Evolutionary conservation across 441 rosid species (phyloP), one percentile per base, ranked within the genome.

Genomic region (Adansonia grandidieri): DNA sequence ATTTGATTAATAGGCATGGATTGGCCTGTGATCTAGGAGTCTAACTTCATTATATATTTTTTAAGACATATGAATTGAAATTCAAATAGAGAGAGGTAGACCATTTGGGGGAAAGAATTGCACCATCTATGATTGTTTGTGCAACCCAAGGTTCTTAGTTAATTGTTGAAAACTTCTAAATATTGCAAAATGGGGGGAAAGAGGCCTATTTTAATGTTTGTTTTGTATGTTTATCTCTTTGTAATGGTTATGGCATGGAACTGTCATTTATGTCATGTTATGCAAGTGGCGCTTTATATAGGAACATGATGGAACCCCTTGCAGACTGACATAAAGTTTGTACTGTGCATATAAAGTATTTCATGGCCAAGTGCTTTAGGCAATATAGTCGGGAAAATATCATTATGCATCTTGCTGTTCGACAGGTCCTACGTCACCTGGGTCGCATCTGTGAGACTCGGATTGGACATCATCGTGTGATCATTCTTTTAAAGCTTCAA

Each of bases 401-500:
- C 17, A 42, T 54, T 3, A 47, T 48, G 45, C 74, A 14, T 77
- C 64, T 6, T 77, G 75, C 45, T 84, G 66, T 56, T 84, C 72
- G 50, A 74, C 81, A 95, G 98, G 92, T 93, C 78, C 92, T 96
- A 77, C 95, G 97, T 51, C 98, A 95, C 86, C 97, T 93, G 71
- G 95, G 98, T 73, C 95, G 96, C 78, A 86, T 92, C 79, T 90
- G 83, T 79, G 98, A 93, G 88, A 87, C 88, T n/a, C 85, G 98
- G 47, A 88, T 87, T 20, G 93, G 94, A 70, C 96, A 90, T 82
- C 85, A 90, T 76, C 92, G 97, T 3, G 91, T 95, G 44, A 78
- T 92, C 79, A 91, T 93, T 73, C 90, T 95, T 19, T 74, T 80
- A 85, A 95, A 92, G 87, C 95, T 92, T 48, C 86, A 82, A 14